Evolutionary conservation across 2,329 filamentous ascomycete species (phyloP).

Genomic region (Apiospora hydei): DNA sequence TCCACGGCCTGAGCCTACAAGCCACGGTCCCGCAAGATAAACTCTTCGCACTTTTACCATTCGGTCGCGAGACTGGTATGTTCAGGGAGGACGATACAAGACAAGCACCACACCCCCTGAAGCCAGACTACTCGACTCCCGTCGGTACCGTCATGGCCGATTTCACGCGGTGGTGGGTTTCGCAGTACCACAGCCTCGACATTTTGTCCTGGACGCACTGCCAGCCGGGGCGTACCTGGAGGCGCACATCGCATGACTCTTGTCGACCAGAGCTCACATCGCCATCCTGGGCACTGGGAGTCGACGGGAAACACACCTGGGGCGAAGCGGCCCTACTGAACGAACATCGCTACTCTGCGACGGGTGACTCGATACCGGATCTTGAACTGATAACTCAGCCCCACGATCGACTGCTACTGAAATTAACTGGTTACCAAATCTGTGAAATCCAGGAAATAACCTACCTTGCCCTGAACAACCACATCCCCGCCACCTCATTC

Average conservation of each 20-base stretch:
- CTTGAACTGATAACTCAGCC: neutral
- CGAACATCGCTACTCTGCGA: neutral
- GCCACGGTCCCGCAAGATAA: constrained; percentile 9
- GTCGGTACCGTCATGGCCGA: neutral
- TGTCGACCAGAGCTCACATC: neutral
- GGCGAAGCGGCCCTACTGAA: constrained; percentile 8
- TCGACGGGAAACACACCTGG: constrained; percentile 19
- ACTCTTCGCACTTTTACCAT: neutral
- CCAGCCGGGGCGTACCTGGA: neutral
- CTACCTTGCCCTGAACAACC: neutral
- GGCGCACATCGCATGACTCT: neutral
- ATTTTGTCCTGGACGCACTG: constrained; percentile 21
- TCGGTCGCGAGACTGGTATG: neutral
- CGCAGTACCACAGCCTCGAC: neutral
- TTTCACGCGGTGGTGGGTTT: constrained; percentile 16
- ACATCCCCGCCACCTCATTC: neutral
- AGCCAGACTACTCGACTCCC: neutral
- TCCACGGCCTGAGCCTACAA: neutral
- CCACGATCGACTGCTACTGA: neutral
- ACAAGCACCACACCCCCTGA: neutral
- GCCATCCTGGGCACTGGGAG: constrained; percentile 4
- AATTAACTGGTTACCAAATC: neutral
- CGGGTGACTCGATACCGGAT: constrained; percentile 1
- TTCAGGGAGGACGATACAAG: too few species aligned
- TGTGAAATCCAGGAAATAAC: neutral